phyloP scores from a whole-genome alignment of 495 filamentous ascomycete genomes.

The Entonaema liquescens region DNA sequence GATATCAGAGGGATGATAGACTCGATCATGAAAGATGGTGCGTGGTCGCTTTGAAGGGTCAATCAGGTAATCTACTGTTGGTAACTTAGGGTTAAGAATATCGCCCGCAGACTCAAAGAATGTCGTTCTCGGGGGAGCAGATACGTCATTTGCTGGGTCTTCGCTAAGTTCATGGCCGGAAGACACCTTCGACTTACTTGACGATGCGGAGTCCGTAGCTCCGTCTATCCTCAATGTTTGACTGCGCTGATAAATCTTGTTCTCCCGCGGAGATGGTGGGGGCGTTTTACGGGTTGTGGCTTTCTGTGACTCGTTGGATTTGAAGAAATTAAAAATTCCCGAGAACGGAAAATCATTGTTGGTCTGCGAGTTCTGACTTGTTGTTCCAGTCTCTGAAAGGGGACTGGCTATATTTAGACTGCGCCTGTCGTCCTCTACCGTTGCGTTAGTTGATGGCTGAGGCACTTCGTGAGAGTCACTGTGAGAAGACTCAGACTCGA shows the following conservation, averaged over 20 bases:
- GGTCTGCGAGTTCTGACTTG: conserved; percentile 38
- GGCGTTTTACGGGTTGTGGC: conserved; percentile 40
- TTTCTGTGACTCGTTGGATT: conserved; percentile 49
- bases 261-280: conserved; percentile 57
- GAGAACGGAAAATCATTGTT: conserved; percentile 61
- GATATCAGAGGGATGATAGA: conserved; percentile 94
- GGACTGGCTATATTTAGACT: conserved; percentile 52
- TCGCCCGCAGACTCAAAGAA: conserved; percentile 95
- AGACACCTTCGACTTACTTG: conserved; percentile 52
- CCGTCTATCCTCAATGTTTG: conserved; percentile 68
- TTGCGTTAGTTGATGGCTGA: conserved; percentile 64
- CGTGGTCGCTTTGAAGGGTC: conserved; percentile 83
- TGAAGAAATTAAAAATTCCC: conserved; percentile 71
- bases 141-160: conserved; percentile 50
- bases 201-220: conserved; percentile 44
- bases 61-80: conserved; percentile 78
- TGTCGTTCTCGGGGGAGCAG: conserved; percentile 87
- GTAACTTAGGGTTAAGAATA: conserved; percentile 87
- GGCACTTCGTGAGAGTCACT: conserved; percentile 61
- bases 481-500: conserved; percentile 30
- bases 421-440: conserved; percentile 61
- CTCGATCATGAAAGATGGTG: conserved; percentile 96
- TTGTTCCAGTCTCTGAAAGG: conserved; percentile 31
- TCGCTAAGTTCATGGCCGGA: conserved; percentile 55
- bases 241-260: conserved; percentile 79